phyloP scores from a whole-genome alignment of 441 rosid species.

The Adansonia grandidieri region DNA sequence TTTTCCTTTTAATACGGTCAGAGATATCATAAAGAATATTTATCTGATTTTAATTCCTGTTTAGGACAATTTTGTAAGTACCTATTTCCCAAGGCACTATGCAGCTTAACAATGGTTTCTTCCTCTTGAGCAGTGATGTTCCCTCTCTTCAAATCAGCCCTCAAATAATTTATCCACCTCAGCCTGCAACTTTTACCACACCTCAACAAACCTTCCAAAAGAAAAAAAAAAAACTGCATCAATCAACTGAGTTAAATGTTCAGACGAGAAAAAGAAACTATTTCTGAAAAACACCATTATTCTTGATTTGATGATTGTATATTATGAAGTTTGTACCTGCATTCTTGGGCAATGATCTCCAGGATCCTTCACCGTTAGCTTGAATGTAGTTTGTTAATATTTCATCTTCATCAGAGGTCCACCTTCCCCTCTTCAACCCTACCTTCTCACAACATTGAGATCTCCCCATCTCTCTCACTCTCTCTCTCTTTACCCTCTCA shows the following conservation, averaged over 20 bases:
- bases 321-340: conserved; percentile 51
- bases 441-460: conserved; percentile 81
- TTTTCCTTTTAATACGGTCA: no score
- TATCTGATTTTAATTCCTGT: not conserved
- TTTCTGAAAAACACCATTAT: not conserved
- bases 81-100: conserved; percentile 74
- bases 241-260: not conserved
- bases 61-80: conserved; percentile 6
- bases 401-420: conserved; percentile 79
- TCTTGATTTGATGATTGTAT: not conserved
- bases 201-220: conserved; percentile 58
- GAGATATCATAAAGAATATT: not conserved
- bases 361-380: conserved; percentile 75
- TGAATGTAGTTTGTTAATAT: conserved; percentile 60
- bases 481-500: no score
- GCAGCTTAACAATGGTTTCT: conserved; percentile 71
- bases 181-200: conserved; percentile 94
- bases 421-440: conserved; percentile 79
- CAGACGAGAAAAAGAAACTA: not conserved
- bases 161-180: conserved; percentile 89
- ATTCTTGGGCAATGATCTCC: conserved; percentile 82
- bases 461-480: conserved; percentile 57
- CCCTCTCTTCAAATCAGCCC: conserved; percentile 79
- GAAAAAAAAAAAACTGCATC: not conserved
- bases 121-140: conserved; percentile 76